Conservation (phyloP, 352 stramenopile species). For the Pythium brachiatum region DNA sequence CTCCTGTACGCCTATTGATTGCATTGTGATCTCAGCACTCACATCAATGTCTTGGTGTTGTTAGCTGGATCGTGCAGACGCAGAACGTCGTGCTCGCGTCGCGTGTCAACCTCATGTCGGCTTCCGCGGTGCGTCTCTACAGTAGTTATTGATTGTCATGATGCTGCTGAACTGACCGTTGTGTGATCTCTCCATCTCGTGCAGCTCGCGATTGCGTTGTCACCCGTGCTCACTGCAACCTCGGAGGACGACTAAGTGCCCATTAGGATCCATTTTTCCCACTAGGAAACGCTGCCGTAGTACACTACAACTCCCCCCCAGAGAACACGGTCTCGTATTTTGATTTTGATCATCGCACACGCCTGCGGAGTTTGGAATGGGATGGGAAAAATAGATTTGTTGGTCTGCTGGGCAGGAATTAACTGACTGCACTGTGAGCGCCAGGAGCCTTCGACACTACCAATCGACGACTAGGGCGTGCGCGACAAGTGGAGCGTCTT, state of each 20-base stretch:
- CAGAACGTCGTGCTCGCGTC: slow-evolving; percentile 51
- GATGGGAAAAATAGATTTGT: neutral
- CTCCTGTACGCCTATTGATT: neutral
- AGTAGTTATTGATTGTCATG: neutral
- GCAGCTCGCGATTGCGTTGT: slow-evolving; percentile 66
- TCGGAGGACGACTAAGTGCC: slow-evolving; percentile 43
- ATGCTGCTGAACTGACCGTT: neutral
- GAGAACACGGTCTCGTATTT: slow-evolving; percentile 1
- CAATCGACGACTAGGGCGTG: slow-evolving; percentile 22
- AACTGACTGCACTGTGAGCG: neutral
- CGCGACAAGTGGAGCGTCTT: slow-evolving; percentile 74
- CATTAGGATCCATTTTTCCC: neutral
- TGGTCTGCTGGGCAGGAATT: neutral
- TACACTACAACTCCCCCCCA: neutral
- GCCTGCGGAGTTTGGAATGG: neutral
- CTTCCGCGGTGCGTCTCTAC: slow-evolving; percentile 48
- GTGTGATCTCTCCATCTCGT: slow-evolving; percentile 3
- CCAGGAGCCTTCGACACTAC: neutral
- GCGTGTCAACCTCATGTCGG: slow-evolving; percentile 74
- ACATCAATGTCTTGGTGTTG: neutral
- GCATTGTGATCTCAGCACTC: neutral
- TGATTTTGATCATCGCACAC: too few relatives aligned
- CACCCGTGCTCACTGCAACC: slow-evolving; percentile 47
- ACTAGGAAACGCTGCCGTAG: slow-evolving; percentile 2
- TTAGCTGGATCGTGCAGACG: slow-evolving; percentile 40